A percentile compares a stretch with the other conserved stretches of the same genome.
phyloP scores from a whole-genome alignment of 2,329 filamentous ascomycete genomes.

The Didymella glomerata region DNA sequence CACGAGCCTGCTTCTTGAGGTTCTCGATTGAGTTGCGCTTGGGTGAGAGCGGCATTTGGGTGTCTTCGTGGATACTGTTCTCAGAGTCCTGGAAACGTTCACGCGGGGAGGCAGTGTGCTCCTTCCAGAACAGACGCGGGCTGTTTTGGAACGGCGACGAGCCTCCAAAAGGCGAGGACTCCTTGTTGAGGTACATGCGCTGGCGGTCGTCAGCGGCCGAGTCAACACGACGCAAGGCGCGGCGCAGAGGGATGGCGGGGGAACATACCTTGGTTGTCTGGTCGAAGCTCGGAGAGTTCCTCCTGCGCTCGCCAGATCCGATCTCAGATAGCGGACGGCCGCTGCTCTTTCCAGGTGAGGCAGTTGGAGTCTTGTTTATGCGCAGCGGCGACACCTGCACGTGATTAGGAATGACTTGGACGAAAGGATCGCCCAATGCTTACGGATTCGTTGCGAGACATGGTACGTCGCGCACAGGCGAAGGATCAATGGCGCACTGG shows the following conservation, averaged over 20 bases:
- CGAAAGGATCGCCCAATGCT: conserved; percentile 22
- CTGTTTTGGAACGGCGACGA: conserved; percentile 79
- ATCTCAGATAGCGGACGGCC: conserved; percentile 82
- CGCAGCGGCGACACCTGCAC: conserved; percentile 77
- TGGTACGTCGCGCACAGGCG: conserved; percentile 25
- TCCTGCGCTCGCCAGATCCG: conserved; percentile 81
- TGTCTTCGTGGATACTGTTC: conserved; percentile 56
- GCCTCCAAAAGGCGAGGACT: conserved; percentile 80
- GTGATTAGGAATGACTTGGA: conserved; percentile 3
- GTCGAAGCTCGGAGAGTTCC: conserved; percentile 93
- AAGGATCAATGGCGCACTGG: neutral
- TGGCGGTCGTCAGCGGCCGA: conserved; percentile 49
- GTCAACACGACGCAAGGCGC: conserved; percentile 2
- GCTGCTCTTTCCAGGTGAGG: conserved; percentile 70
- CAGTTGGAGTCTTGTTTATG: conserved; percentile 73
- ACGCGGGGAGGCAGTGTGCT: conserved; percentile 68
- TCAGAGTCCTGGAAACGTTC: conserved; percentile 73
- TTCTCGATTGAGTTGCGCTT: conserved; percentile 93
- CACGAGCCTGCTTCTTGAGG: conserved; percentile 90
- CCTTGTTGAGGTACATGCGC: conserved; percentile 74
- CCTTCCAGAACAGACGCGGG: conserved; percentile 90
- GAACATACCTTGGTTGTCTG: conserved; percentile 71
- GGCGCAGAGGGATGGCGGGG: neutral
- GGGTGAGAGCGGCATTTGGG: conserved; percentile 74
- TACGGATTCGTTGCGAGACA: conserved; percentile 55